phyloP scores from a whole-genome alignment of 202 grass and related monocot genomes.

The Bolboschoenoplectus hybrid region DNA sequence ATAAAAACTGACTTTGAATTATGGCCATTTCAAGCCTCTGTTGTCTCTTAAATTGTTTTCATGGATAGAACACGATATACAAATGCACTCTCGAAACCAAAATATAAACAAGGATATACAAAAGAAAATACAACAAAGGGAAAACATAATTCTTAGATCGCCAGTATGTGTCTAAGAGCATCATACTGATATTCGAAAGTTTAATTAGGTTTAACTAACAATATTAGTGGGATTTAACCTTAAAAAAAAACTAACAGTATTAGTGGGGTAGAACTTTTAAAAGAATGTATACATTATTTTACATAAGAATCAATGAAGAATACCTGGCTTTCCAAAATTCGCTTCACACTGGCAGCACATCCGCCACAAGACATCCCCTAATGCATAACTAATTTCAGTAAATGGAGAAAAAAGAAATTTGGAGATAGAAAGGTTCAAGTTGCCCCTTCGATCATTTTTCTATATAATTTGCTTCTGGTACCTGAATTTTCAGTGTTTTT shows the following conservation, averaged over 20 bases:
- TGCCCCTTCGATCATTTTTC: background rate
- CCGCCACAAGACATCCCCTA: conserved; percentile 98
- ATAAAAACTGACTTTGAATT: conserved; percentile 7
- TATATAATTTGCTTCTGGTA: background rate
- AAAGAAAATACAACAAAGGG: background rate
- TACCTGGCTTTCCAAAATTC: conserved; percentile 91
- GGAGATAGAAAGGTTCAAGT: background rate
- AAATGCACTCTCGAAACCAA: background rate
- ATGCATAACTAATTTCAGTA: conserved; percentile 44
- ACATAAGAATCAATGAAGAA: conserved; percentile 27
- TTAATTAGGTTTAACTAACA: background rate
- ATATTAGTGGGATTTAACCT: too few species aligned
- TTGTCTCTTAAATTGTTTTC: background rate
- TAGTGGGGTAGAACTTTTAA: background rate
- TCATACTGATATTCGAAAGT: background rate
- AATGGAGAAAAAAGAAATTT: conserved; percentile 25
- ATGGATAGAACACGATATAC: background rate
- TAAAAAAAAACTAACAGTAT: background rate
- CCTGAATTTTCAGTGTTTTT: background rate
- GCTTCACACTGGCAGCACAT: conserved; percentile 89
- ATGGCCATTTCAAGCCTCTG: background rate
- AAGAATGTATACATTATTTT: background rate
- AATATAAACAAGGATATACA: background rate
- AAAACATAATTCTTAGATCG: background rate
- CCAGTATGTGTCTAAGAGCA: background rate